Percentiles rank a stretch among this genome's conserved stretches.
phyloP scores from a whole-genome alignment of 148 eudicot genomes.

The Persicaria maculosa region DNA sequence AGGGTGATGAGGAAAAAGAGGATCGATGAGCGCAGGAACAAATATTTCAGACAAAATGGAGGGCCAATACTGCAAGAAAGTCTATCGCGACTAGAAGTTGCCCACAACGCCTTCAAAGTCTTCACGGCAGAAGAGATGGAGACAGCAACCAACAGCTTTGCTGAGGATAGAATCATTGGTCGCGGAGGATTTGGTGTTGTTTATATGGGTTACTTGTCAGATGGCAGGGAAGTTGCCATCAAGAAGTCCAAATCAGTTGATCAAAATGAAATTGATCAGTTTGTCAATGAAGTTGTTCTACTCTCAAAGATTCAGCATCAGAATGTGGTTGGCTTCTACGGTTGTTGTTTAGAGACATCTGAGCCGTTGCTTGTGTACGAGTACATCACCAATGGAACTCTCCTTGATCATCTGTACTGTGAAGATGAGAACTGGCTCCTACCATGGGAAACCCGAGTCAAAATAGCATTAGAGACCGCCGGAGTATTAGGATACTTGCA shows the following conservation, averaged over 20 bases:
- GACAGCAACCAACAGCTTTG: slow-evolving; percentile 28
- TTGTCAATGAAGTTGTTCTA: slow-evolving; percentile 17
- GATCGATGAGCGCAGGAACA: neutral
- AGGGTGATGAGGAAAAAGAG: neutral
- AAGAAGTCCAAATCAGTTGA: slow-evolving; percentile 27
- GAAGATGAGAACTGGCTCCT: neutral
- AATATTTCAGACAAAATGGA: slow-evolving; percentile 1
- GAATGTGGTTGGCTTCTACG: slow-evolving; percentile 19
- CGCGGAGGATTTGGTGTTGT: slow-evolving; percentile 29
- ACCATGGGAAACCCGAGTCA: slow-evolving; percentile 14
- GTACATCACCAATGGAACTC: slow-evolving; percentile 21
- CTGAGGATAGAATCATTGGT: slow-evolving; percentile 21
- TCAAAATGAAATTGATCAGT: slow-evolving; percentile 17
- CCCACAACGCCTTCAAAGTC: slow-evolving; percentile 9
- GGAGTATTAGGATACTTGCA: slow-evolving; percentile 34
- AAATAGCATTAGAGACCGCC: slow-evolving; percentile 28
- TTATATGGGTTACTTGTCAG: slow-evolving; percentile 20
- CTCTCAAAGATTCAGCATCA: slow-evolving; percentile 17
- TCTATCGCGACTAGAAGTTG: neutral
- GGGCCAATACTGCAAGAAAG: neutral
- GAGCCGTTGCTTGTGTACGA: slow-evolving; percentile 27
- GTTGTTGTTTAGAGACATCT: slow-evolving; percentile 22
- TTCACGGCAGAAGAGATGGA: slow-evolving; percentile 19
- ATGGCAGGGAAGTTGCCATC: slow-evolving; percentile 17
- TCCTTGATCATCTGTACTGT: slow-evolving; percentile 23